Evolutionary conservation across 306 rosid species (phyloP), one percentile per base, ranked within the genome.

Genomic region (Rosa chinensis): DNA sequence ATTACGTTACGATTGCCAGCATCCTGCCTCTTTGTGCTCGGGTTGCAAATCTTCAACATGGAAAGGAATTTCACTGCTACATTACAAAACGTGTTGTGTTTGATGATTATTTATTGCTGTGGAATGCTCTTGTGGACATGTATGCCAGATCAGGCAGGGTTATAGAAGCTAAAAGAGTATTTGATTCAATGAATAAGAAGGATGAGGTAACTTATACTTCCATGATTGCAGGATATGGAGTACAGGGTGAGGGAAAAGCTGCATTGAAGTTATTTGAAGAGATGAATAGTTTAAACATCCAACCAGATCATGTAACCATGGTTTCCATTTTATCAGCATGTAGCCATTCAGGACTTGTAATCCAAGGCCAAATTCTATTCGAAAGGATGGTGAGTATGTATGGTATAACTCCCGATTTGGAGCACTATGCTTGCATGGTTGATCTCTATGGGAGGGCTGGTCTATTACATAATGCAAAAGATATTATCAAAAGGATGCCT

Each of bases 381-480:
- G 84, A 83, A 70, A 85, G 80, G 74, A 95, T 95, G 99, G 25
- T 69, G 72, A 59, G 76, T 73, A 80, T 82, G 62, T 86, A 87
- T 61, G 83, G 89, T n/a, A 47, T 95, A 73, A 74, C 49, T 52
- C 99, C 95, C 1, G 71, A 70, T 66, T 50, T 86, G 73, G 98
- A 95, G 90, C 97, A 92, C 86, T 90, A 83, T 85, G 78, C 93
- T 21, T 92, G 97, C 86, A 90, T 91, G 96, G 92, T 74, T 68
- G 97, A 95, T 84, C 97, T 95, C 64, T 86, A 61, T 81, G 99
- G 99, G 76, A 91, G 98, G 87, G 98, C 93, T 32, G 98, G 99
- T 81, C 79, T 92, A 82, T 74, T 92, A 66, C 74, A 83, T 72
- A 89, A 85, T 75, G 97, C 97, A 18, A 87, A 76, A 83, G 85